phyloP scores from a whole-genome alignment of 2,329 filamentous ascomycete species.

The Penicillium hesseltinei region DNA sequence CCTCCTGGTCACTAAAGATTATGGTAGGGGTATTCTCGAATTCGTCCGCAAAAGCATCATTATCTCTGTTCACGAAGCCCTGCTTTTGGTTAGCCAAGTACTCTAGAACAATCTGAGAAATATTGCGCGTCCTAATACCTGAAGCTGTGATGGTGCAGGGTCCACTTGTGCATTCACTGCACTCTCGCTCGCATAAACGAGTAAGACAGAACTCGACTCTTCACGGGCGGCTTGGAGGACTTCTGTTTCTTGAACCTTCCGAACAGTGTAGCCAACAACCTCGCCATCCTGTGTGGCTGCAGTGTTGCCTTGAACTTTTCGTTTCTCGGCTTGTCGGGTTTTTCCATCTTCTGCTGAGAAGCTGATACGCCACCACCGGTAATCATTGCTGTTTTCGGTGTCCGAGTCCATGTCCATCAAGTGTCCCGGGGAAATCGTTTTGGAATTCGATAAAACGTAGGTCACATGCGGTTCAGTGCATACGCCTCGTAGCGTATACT shows the following conservation, averaged over 20 bases:
- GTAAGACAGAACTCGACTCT: slow-evolving; percentile 53
- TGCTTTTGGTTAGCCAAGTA: slow-evolving; percentile 23
- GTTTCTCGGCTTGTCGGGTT: slow-evolving; percentile 31
- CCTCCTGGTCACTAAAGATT: slow-evolving; percentile 6
- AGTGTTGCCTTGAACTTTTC: slow-evolving; percentile 17
- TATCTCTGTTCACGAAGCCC: slow-evolving; percentile 53
- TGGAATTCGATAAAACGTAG: slow-evolving; percentile 51
- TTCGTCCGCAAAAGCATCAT: slow-evolving; percentile 42
- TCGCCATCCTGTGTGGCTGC: slow-evolving; percentile 30
- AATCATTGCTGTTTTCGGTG: slow-evolving; percentile 28
- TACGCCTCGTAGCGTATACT: slow-evolving; percentile 58
- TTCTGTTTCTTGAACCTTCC: slow-evolving; percentile 50
- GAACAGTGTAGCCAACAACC: slow-evolving; percentile 41
- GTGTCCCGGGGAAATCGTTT: slow-evolving; percentile 20
- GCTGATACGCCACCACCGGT: slow-evolving; percentile 58
- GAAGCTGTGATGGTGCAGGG: slow-evolving; percentile 36
- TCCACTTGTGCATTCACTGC: slow-evolving; percentile 38
- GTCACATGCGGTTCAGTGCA: slow-evolving; percentile 58
- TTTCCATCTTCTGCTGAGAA: slow-evolving; percentile 48
- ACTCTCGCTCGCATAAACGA: slow-evolving; percentile 59
- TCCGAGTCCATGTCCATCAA: slow-evolving; percentile 33
- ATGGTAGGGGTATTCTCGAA: slow-evolving; percentile 24
- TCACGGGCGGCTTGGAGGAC: slow-evolving; percentile 55
- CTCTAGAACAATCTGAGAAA: background rate
- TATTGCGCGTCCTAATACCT: slow-evolving; percentile 29